Conservation (phyloP, 2,329 filamentous ascomycete species). For the Aaosphaeria arxii region DNA sequence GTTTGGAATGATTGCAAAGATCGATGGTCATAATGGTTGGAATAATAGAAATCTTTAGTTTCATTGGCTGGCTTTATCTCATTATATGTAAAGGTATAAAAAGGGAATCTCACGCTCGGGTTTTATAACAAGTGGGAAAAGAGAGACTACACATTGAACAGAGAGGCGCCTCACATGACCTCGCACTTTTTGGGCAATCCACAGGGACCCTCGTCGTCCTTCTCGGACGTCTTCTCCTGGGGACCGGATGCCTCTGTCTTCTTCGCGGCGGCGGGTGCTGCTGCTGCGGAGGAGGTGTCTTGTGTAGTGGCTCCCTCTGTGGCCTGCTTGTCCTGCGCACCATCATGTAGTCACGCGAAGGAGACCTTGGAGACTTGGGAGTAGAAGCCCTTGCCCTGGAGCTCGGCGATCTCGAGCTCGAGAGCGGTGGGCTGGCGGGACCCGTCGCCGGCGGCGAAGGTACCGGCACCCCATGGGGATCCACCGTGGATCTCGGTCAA, state of each 20-base stretch:
- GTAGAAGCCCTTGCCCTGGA: slow-evolving; percentile 86
- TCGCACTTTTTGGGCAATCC: slow-evolving; percentile 71
- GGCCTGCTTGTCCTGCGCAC: slow-evolving; percentile 15
- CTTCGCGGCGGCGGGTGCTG: slow-evolving; percentile 2
- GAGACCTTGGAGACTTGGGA: slow-evolving; percentile 68
- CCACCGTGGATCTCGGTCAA: slow-evolving; percentile 81
- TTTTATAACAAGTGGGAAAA: too few relatives aligned
- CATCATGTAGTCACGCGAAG: slow-evolving; percentile 74
- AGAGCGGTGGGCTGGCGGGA: slow-evolving; percentile 72
- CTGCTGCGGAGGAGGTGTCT: slow-evolving; percentile 5
- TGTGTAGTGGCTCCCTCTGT: background rate
- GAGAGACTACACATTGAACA: too few relatives aligned
- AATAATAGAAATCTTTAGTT: too few relatives aligned
- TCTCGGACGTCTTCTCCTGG: slow-evolving; percentile 27
- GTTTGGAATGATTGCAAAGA: too few relatives aligned
- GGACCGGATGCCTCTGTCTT: slow-evolving; percentile 19
- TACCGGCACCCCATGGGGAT: slow-evolving; percentile 89
- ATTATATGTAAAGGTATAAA: too few relatives aligned
- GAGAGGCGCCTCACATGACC: background rate
- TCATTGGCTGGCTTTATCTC: too few relatives aligned
- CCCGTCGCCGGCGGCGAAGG: slow-evolving; percentile 76
- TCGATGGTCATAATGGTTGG: too few relatives aligned
- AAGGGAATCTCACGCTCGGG: too few relatives aligned
- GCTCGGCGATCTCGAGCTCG: slow-evolving; percentile 76
- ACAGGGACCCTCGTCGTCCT: slow-evolving; percentile 66